A percentile compares a stretch with the other conserved stretches of the same genome.
Conservation (phyloP, 257 asterid genomes). For the Fraxinus quadrangulata region DNA sequence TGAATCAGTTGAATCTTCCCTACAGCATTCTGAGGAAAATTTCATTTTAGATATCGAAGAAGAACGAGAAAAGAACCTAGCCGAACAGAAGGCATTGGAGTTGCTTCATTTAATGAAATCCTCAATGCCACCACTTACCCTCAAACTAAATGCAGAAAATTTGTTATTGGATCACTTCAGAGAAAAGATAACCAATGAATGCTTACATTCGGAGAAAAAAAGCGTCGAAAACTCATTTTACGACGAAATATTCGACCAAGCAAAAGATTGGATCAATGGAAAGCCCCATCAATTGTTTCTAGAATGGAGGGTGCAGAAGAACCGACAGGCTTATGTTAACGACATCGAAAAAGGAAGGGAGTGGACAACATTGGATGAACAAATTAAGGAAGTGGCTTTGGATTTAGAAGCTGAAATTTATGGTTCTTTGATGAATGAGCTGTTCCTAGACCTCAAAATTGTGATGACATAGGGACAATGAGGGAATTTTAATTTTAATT, state of each 20-base stretch:
- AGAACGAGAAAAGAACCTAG: slow-evolving; percentile 28
- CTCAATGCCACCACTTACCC: slow-evolving; percentile 37
- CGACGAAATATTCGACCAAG: slow-evolving; percentile 36
- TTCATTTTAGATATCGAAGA: slow-evolving; percentile 31
- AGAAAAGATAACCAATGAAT: slow-evolving; percentile 30
- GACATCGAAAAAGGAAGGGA: slow-evolving; percentile 67
- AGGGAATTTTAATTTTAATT: neutral
- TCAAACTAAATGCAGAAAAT: slow-evolving; percentile 39
- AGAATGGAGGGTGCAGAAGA: slow-evolving; percentile 56
- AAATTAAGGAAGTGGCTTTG: slow-evolving; percentile 45
- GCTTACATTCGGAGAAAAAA: neutral
- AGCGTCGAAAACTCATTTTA: neutral
- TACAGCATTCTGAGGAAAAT: slow-evolving; percentile 26
- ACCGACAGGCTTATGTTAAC: slow-evolving; percentile 47
- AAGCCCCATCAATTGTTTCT: slow-evolving; percentile 18
- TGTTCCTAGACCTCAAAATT: slow-evolving; percentile 34
- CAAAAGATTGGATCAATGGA: slow-evolving; percentile 56
- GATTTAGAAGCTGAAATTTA: slow-evolving; percentile 63
- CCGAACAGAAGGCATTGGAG: slow-evolving; percentile 30
- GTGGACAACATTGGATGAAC: slow-evolving; percentile 57
- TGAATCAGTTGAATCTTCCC: slow-evolving; percentile 38
- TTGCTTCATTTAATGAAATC: slow-evolving; percentile 44
- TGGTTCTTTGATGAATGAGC: slow-evolving; percentile 51
- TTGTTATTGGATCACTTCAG: slow-evolving; percentile 60
- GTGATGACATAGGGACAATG: slow-evolving; percentile 4